Evolutionary conservation across 768 basidiomycete species (phyloP).

Genomic region (Russula olivacea): DNA sequence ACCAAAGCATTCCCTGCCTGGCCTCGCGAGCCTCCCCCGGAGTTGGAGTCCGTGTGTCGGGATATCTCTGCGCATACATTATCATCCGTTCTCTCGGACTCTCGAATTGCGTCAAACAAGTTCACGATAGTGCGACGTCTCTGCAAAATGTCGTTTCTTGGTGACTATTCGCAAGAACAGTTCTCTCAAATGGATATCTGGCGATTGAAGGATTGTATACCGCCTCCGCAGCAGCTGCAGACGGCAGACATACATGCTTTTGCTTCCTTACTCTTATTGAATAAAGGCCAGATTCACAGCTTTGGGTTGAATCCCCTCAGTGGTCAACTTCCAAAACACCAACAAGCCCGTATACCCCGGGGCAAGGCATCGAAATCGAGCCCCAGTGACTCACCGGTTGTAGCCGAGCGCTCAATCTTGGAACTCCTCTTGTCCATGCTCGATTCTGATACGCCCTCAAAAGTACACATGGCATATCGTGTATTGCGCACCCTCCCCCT

Average conservation of each 20-base stretch:
- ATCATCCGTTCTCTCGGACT: constrained; percentile 51
- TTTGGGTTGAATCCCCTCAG: constrained; percentile 48
- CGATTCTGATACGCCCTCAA: constrained; percentile 20
- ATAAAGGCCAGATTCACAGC: constrained; percentile 57
- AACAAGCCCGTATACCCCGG: constrained; percentile 27
- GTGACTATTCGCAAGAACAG: constrained; percentile 37
- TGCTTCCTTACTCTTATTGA: constrained; percentile 51
- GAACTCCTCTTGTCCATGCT: constrained; percentile 23
- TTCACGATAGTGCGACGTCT: constrained; percentile 69
- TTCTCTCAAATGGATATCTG: constrained; percentile 70
- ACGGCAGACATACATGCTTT: constrained; percentile 70
- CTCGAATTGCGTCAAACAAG: constrained; percentile 62
- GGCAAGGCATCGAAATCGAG: constrained; percentile 10
- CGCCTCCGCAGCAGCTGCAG: constrained; percentile 46
- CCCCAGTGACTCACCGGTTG: constrained; percentile 32
- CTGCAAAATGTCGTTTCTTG: constrained; percentile 40
- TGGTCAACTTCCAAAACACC: constrained; percentile 38
- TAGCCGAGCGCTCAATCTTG: constrained; percentile 19
- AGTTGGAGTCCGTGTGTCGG: constrained; percentile 41
- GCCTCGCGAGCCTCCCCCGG: constrained; percentile 56
- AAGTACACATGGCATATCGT: constrained; percentile 23
- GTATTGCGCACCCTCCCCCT: constrained; percentile 20
- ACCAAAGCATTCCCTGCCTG: constrained; percentile 62
- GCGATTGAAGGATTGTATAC: constrained; percentile 77
- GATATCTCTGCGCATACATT: constrained; percentile 45